Evolutionary conservation across 148 eudicot genomes (phyloP).

Genomic region (Chenopodium suecicum): DNA sequence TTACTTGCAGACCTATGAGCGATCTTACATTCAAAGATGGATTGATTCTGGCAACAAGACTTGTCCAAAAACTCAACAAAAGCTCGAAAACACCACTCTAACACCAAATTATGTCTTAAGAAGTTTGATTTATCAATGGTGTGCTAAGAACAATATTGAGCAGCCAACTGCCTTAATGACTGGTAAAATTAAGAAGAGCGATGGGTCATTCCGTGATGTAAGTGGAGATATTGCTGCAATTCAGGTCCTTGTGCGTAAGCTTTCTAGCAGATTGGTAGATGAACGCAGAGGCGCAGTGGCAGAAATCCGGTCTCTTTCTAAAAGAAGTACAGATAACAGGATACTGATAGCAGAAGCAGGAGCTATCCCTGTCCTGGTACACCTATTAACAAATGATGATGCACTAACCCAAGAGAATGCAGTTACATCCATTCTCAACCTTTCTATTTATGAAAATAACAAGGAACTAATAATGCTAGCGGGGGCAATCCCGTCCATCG

Average conservation of each 20-base stretch:
- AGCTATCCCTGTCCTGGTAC: conserved; percentile 74
- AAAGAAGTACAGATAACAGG: conserved; percentile 82
- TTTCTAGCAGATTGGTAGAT: conserved; percentile 52
- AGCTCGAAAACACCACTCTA: conserved; percentile 65
- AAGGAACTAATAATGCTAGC: conserved; percentile 88
- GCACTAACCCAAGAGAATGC: conserved; percentile 77
- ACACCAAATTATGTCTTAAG: conserved; percentile 81
- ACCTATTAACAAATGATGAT: conserved; percentile 65
- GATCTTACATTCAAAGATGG: conserved; percentile 93
- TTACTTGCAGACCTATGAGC: conserved; percentile 76
- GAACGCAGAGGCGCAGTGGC: conserved; percentile 61
- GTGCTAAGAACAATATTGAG: conserved; percentile 64
- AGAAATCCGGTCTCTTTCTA: conserved; percentile 81
- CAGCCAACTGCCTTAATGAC: conserved; percentile 59
- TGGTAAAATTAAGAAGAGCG: conserved; percentile 72
- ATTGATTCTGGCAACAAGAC: conserved; percentile 84
- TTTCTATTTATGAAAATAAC: conserved; percentile 78
- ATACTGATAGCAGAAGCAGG: conserved; percentile 88
- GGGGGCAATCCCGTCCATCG: conserved; percentile 75
- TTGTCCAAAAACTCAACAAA: conserved; percentile 90
- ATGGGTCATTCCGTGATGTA: conserved; percentile 86
- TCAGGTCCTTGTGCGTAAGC: conserved; percentile 63
- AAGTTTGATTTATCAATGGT: conserved; percentile 80
- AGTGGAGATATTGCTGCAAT: conserved; percentile 72
- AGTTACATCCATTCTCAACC: conserved; percentile 87